Evolutionary conservation across 768 basidiomycete species (phyloP).

Genomic region (Boletus edulis): DNA sequence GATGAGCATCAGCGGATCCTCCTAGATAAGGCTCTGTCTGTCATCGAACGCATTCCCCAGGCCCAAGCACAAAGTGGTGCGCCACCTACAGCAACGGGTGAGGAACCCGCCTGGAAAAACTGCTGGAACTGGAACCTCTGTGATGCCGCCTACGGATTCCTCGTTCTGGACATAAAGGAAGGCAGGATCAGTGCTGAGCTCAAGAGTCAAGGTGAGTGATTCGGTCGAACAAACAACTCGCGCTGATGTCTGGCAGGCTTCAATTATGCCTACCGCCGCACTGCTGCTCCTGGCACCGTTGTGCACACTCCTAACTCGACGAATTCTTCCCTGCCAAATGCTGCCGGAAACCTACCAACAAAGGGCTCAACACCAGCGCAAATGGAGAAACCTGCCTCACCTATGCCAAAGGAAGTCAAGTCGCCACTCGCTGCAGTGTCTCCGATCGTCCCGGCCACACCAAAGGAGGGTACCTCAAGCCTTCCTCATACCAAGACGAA

Average conservation of each 20-base stretch:
- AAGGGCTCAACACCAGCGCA: conserved; percentile 33
- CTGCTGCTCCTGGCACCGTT: conserved; percentile 50
- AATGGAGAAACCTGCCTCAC: conserved; percentile 36
- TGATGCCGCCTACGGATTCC: conserved; percentile 89
- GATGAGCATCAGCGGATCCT: conserved; percentile 87
- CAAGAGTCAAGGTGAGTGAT: conserved; percentile 77
- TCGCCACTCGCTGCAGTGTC: conserved; percentile 36
- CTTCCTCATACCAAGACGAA: conserved; percentile 33
- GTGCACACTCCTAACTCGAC: conserved; percentile 59
- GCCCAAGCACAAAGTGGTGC: conserved; percentile 36
- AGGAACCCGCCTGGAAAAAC: conserved; percentile 97
- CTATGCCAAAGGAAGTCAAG: conserved; percentile 32
- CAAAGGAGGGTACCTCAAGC: conserved; percentile 35
- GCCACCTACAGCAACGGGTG: conserved; percentile 53
- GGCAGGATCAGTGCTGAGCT: conserved; percentile 90
- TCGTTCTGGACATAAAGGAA: conserved; percentile 88
- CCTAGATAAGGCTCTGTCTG: conserved; percentile 84
- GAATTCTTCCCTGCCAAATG: conserved; percentile 47
- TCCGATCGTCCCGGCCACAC: conserved; percentile 30
- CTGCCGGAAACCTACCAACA: conserved; percentile 33
- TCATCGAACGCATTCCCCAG: conserved; percentile 77
- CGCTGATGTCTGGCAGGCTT: conserved; percentile 56
- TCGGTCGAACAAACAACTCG: background rate
- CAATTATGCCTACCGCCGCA: conserved; percentile 92
- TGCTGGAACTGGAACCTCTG: conserved; percentile 99